phyloP scores from a whole-genome alignment of 2,329 filamentous ascomycete species.

The Aspergillus sp. region DNA sequence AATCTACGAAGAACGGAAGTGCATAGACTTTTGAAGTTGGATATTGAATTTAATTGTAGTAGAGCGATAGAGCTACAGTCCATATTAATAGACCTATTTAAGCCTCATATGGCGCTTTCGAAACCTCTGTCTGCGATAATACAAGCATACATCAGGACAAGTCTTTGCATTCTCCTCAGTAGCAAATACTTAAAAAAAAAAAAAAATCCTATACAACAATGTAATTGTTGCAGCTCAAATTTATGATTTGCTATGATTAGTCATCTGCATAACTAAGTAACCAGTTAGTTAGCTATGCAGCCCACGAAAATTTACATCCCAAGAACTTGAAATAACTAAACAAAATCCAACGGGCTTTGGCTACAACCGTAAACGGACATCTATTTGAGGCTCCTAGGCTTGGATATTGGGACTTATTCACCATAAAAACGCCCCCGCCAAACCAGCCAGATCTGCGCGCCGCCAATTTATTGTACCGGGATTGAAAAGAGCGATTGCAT shows the following conservation, averaged over 20 bases:
- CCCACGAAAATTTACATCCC: conserved; percentile 8
- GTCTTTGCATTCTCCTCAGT: not conserved
- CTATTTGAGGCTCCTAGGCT: not conserved
- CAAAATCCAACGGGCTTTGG: not conserved
- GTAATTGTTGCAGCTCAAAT: not conserved
- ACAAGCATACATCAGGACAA: no score
- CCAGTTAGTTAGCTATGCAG: no score
- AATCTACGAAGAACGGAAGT: conserved; percentile 45
- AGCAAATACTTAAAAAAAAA: not conserved
- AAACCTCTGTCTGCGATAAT: not conserved
- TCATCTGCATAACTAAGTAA: conserved; percentile 12
- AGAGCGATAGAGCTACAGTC: conserved; percentile 7
- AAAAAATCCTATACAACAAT: no score
- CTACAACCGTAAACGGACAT: not conserved
- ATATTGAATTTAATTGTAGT: not conserved
- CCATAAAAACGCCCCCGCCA: not conserved
- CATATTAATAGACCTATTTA: conserved; percentile 2
- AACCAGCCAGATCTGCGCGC: not conserved
- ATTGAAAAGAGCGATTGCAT: not conserved
- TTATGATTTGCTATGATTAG: conserved; percentile 10
- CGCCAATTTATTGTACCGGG: not conserved
- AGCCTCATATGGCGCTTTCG: not conserved
- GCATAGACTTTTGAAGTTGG: conserved; percentile 9
- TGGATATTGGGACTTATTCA: no score
- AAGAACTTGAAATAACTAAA: not conserved